phyloP scores from a whole-genome alignment of 148 eudicot species.

The Camellia granthamiana region DNA sequence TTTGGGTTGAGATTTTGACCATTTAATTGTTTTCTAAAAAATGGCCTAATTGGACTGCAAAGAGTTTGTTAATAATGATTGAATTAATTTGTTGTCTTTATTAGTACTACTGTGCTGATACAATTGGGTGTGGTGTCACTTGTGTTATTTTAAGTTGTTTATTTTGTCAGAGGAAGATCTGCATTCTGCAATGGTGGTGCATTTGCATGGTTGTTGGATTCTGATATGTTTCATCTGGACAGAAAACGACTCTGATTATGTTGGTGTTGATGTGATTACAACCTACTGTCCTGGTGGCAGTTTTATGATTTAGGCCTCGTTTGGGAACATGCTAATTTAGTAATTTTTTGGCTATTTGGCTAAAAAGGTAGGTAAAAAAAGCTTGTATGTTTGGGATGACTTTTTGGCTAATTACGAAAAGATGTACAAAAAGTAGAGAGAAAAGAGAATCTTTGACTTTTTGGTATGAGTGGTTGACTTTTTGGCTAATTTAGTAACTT shows the following conservation, averaged over 20 bases:
- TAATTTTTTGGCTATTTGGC: too few relatives aligned
- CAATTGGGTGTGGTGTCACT: not conserved
- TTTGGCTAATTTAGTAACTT: too few relatives aligned
- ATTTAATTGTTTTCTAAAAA: not conserved
- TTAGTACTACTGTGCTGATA: not conserved
- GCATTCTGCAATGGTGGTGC: constrained; percentile 2
- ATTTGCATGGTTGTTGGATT: not conserved
- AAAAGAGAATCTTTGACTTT: too few relatives aligned
- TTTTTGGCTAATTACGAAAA: too few relatives aligned
- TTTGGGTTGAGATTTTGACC: constrained; percentile 9
- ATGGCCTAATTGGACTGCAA: not conserved
- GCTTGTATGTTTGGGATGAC: too few relatives aligned
- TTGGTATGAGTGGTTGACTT: too few relatives aligned
- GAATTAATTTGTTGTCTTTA: not conserved
- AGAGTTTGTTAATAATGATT: not conserved
- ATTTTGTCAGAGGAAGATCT: not conserved
- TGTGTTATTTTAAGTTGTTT: not conserved
- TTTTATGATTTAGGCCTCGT: too few relatives aligned
- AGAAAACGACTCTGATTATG: not conserved
- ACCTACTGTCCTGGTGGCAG: not conserved
- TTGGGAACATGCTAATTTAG: too few relatives aligned
- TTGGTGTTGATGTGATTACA: not conserved
- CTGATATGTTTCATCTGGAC: not conserved
- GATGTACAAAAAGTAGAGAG: too few relatives aligned
- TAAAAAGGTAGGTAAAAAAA: too few relatives aligned